Percentiles rank a stretch among this genome's conserved stretches.
Conservation (phyloP, 1,284 basidiomycete genomes). For the Boletus sp. region DNA sequence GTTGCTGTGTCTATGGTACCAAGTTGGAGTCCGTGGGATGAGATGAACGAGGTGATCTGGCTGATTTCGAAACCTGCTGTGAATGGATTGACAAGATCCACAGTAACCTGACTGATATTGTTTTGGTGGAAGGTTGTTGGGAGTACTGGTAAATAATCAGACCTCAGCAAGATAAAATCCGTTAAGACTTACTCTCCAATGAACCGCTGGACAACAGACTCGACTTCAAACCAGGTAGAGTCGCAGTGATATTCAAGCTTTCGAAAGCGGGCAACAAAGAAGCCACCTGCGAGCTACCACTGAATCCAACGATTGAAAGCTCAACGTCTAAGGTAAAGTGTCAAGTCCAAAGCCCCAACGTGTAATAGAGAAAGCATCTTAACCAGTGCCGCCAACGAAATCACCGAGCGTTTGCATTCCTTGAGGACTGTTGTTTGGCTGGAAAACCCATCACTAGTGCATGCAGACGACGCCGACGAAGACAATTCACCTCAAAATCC, state of each 20-base stretch:
- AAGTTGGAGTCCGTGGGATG: constrained; percentile 59
- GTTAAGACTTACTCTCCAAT: constrained; percentile 41
- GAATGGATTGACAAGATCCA: constrained; percentile 69
- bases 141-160: constrained; percentile 44
- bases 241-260: constrained; percentile 54
- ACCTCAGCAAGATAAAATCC: neutral
- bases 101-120: constrained; percentile 66
- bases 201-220: constrained; percentile 56
- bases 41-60: constrained; percentile 60
- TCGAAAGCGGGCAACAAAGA: constrained; percentile 65
- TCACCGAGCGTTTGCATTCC: constrained; percentile 65
- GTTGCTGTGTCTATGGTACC: constrained; percentile 60
- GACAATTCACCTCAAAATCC: constrained; percentile 41
- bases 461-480: neutral
- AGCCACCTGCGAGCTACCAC: constrained; percentile 55
- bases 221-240: constrained; percentile 59
- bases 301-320: constrained; percentile 54
- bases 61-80: constrained; percentile 58
- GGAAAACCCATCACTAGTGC: constrained; percentile 11
- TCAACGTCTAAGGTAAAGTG: constrained; percentile 41
- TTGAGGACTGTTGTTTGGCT: constrained; percentile 62
- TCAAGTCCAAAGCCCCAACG: neutral
- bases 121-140: constrained; percentile 60
- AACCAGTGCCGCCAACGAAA: constrained; percentile 61
- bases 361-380: constrained; percentile 11